Base-by-base conservation (phyloP, 179 eudicot genomes). In the Silene coronaria region DNA sequence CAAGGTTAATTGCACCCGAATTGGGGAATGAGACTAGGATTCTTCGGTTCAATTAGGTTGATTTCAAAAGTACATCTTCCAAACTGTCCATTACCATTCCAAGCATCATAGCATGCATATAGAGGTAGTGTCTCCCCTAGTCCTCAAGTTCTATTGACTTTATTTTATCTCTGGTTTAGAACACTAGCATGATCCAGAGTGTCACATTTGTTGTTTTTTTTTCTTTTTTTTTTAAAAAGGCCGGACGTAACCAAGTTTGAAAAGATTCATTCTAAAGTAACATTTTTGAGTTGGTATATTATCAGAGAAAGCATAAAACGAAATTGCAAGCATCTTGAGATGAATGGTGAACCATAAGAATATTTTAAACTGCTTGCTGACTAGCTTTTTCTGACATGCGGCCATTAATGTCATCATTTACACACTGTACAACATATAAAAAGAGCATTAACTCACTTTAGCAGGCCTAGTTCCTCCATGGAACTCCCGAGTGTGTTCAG, bases 391-490 rank as follows among this genome's bases (percentile, higher is more conserved):
- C 22, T 6, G 24, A 17, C 12, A 8, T 62, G 24, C 6, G 0
- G 16, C 46, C 67, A 66, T 45, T 68, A 57, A 30, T 38, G 13
- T 19, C 13, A 42, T 17, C 28, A 22, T 68, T 42, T 11, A 38
- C 30, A 42, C 28, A 42, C 55, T 9, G 30, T 27, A 46, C 38
- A 74, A 74, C 23, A 45, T 11, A 10, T 42, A 72, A 36, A 30
- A 36, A 71, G 67, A 71, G 69, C 73, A 48, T 75, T 38, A 72
- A 86, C 92, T 87, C 85, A 91, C 98, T 80, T 89, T 70, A 81
- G 78, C 67, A 88, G 77, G 68, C 90, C 88, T 64, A 89, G 79
- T 79, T 90, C 92, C 79, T 87, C 87, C 86, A 75, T 84, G 84
- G 91, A 90, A 64, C 77, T 87, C 82, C 72, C 83, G 67, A 94